Percentiles rank a stretch among this genome's conserved stretches.
Conservation (phyloP, 1,284 basidiomycete genomes). For the Ustilago bromivora region DNA sequence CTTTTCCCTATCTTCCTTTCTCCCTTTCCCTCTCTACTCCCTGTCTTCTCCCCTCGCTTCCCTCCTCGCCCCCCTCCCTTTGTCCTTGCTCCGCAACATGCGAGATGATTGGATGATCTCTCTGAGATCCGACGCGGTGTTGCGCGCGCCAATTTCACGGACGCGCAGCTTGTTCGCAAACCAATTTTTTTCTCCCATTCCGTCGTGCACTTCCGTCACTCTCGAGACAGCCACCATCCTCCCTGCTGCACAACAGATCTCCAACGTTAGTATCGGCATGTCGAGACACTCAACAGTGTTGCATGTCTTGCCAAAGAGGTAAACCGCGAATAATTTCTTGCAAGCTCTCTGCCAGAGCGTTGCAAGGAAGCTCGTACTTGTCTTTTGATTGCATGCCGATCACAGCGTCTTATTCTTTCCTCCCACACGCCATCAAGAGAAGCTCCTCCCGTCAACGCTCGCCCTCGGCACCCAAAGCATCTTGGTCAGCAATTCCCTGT, state of each 20-base stretch:
- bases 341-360: conserved; percentile 4
- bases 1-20: conserved; percentile 37
- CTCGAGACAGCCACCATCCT: not conserved
- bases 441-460: conserved; percentile 24
- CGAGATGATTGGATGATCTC: conserved; percentile 15
- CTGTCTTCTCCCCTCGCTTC: not conserved
- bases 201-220: conserved; percentile 3
- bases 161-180: conserved; percentile 8
- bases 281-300: conserved; percentile 41
- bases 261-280: conserved; percentile 31
- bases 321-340: conserved; percentile 17
- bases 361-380: conserved; percentile 14
- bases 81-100: conserved; percentile 4
- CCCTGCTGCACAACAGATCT: conserved; percentile 12
- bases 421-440: conserved; percentile 34
- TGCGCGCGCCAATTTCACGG: conserved; percentile 10
- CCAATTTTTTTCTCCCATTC: conserved; percentile 11
- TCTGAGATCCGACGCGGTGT: conserved; percentile 2
- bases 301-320: conserved; percentile 49
- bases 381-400: conserved; percentile 45
- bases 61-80: not conserved
- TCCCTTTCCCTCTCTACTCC: not conserved
- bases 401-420: conserved; percentile 17
- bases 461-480: not conserved
- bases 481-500: not conserved